Evolutionary conservation across 805 yeast species (phyloP).

Genomic region (Myxozyma melibiosi): DNA sequence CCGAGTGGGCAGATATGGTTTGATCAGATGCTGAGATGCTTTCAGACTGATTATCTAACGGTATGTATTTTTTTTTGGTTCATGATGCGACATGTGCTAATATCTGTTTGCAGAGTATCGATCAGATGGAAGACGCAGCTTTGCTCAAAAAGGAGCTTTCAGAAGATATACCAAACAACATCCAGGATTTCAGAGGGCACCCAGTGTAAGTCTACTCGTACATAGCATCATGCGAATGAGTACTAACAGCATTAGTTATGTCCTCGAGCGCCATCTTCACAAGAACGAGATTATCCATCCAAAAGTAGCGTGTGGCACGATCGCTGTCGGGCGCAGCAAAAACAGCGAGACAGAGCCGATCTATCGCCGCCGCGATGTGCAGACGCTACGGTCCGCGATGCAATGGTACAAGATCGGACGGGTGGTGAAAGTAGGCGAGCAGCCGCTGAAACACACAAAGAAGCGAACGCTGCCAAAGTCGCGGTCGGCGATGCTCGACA

Average conservation of each 20-base stretch:
- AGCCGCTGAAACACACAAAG: conserved; percentile 57
- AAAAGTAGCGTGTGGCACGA: conserved; percentile 71
- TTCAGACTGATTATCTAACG: conserved; percentile 36
- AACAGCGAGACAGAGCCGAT: conserved; percentile 51
- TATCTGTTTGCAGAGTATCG: conserved; percentile 36
- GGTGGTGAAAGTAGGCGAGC: conserved; percentile 67
- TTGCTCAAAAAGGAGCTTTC: conserved; percentile 61
- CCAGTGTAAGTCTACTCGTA: conserved; percentile 52
- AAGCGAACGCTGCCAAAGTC: conserved; percentile 37
- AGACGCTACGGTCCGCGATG: conserved; percentile 66
- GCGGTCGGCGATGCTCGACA: conserved; percentile 33
- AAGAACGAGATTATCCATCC: conserved; percentile 74
- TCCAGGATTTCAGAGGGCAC: conserved; percentile 82
- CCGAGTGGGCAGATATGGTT: conserved; percentile 66
- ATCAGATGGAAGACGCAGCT: conserved; percentile 61
- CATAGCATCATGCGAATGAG: not conserved
- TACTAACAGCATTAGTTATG: conserved; percentile 49
- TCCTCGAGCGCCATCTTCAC: conserved; percentile 71
- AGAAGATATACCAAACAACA: conserved; percentile 86
- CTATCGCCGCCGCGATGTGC: conserved; percentile 67
- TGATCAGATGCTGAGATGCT: conserved; percentile 46
- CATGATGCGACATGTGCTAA: not conserved
- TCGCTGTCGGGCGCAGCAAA: conserved; percentile 46
- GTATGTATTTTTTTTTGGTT: conserved; percentile 34
- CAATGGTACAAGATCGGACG: conserved; percentile 89